Evolutionary conservation across 1,139 yeast species (phyloP), one percentile per base, ranked within the genome.

Genomic region (Ogataea hybrid): DNA sequence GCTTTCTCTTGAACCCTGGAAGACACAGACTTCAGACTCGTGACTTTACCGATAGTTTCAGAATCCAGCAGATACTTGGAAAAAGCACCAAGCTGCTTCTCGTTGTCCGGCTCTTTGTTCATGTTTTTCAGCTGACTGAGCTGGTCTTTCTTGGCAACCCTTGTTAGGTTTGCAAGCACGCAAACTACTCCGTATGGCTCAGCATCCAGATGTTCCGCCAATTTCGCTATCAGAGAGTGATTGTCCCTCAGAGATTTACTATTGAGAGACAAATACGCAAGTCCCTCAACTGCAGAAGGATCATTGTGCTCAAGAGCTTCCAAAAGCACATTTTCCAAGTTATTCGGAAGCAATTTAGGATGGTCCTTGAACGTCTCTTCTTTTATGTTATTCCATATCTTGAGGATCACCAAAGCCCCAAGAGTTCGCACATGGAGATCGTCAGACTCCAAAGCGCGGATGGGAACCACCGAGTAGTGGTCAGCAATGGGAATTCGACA

Each of bases 181-280:
- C 67, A 55, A 4, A 73, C 46, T 2, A 70, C 48, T 1, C 79
- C 79, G 51, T 68, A 75, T 6, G 41, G 29, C 6, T 49, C 42
- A 15, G 18, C 9, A 2, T 20, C 27, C 25, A 40, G 16, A 6
- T 20, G 16, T 3, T 28, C 35, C 2, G 37, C 25, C 12, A 45
- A 12, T 5, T 28, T 10, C 6, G 32, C 28, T 5, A 72, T 51
- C 2, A 68, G 50, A 12, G 50, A 10, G 16, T 61, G 64, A 47
- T 73, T 68, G 22, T 46, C 43, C 50, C 80, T 60, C 8, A 75
- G 39, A 15, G 40, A 35, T 10, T 58, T 54, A 41, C 68, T 50
- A 41, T 67, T 70, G 27, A 75, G 59, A 1, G 75, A 65, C 14
- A 76, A 52, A 43, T 72, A 74, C 12, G 79, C 76, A 35, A 76